phyloP scores from a whole-genome alignment of 257 asterid species.

The Ballota nigra region DNA sequence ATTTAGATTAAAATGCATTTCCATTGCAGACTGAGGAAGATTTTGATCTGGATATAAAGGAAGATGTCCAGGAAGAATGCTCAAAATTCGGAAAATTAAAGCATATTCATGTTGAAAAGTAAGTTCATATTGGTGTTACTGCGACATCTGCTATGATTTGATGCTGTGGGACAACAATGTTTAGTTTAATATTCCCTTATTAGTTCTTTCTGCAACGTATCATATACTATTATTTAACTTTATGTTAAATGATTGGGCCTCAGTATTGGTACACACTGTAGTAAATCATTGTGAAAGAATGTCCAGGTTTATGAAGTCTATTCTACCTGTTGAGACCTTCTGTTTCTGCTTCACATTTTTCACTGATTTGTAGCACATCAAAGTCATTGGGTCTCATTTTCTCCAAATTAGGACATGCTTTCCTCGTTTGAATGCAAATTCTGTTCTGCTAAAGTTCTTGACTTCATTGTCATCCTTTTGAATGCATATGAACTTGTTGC shows the following conservation, averaged over 20 bases:
- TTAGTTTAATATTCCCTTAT: background rate
- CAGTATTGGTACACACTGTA: background rate
- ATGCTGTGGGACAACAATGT: background rate
- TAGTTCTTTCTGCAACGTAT: background rate
- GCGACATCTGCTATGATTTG: background rate
- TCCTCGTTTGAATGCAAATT: background rate
- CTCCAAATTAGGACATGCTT: background rate
- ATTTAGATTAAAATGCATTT: slow-evolving; percentile 2
- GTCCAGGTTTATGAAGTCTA: background rate
- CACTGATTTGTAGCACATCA: background rate
- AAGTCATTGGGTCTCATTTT: background rate
- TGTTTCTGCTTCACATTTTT: background rate
- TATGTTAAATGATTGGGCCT: background rate
- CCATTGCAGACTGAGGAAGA: slow-evolving; percentile 58
- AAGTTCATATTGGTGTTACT: slow-evolving; percentile 25
- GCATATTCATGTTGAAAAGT: slow-evolving; percentile 70
- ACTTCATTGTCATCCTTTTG: background rate
- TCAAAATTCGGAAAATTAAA: slow-evolving; percentile 52
- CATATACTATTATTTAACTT: background rate
- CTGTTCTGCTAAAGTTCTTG: background rate
- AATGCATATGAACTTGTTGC: background rate
- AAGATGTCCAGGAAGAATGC: slow-evolving; percentile 63
- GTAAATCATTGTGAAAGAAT: background rate
- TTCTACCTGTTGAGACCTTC: background rate
- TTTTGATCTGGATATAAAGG: slow-evolving; percentile 73